Base-by-base conservation (phyloP, 805 yeast genomes). In the Pichia gijzeniarum region DNA sequence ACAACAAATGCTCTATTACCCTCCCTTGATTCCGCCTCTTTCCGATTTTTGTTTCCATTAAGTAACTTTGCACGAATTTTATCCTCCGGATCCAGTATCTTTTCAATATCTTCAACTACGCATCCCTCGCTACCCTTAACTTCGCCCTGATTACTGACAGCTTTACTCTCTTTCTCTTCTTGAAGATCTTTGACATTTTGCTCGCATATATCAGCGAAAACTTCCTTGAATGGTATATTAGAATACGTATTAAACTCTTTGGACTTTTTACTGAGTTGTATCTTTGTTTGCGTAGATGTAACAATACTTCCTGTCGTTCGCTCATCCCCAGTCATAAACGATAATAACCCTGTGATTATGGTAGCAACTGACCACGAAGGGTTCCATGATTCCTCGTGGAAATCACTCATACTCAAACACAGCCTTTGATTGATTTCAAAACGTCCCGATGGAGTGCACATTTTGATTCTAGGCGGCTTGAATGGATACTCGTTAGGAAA, bases 281-380 rank as follows among this genome's bases (percentile, higher is more conserved):
- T 67, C 68, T 80, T 82, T 21, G 74, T 74, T 16, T 64, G 68
- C 16, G 76, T 84, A 10, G 82, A 73, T 1, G 95, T 78, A 8
- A 64, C 68, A 12, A 89, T 78, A 8, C 91, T 80, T 0, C 97
- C 97, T 0, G 96, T 82, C 2, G 96, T 86, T 21, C 75, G 67
- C 54, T 90, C 97, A 48, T 77, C 77, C 9, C 93, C 82, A 1
- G 95, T 87, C 98, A 90, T 90, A 58, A 90, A 90, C 60, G 95
- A 86, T 53, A 90, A 69, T 32, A 90, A 68, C 0, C 97, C 98
- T 10, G 81, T 85, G 54, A 90, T 71, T 18, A 90, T 90, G 0
- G 97, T 89, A 30, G 87, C 72, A 21, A 90, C 96, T 38, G 89
- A 80, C 97, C 97, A 90, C 6, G 95, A 88, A 1, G 98, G 97